These are phyloP conservation scores for Eimeria tenella DNA, from an alignment of 169 alveolate genomes.

Conservation along the genomic window DNA sequence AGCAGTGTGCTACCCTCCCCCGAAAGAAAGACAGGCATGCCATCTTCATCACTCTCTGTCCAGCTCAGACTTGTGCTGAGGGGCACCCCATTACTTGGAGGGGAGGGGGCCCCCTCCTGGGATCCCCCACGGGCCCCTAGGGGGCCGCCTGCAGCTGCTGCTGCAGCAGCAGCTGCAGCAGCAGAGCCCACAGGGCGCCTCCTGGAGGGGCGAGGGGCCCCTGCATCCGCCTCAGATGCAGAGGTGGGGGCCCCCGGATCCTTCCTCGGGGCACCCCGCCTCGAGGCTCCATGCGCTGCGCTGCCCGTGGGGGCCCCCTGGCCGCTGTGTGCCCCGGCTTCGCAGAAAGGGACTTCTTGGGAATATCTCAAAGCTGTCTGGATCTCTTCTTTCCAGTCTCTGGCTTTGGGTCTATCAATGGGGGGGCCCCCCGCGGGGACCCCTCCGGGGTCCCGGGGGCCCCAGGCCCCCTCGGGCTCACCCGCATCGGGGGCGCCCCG, in stretches of 20 bases:
- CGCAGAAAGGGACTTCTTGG: no score
- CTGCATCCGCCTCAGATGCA: no score
- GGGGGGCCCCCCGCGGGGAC: background rate
- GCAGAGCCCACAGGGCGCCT: background rate
- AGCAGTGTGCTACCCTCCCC: slow-evolving; percentile 1
- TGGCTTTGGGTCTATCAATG: background rate
- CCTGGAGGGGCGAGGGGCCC: no score
- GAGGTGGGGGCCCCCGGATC: background rate
- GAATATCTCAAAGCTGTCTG: background rate
- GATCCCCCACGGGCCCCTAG: background rate
- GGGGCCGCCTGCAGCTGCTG: slow-evolving; percentile 24
- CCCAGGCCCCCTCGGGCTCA: background rate
- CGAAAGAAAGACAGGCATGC: slow-evolving; percentile 23
- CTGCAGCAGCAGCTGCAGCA: background rate
- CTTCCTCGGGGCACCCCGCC: background rate
- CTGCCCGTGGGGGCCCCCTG: background rate
- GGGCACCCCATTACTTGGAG: background rate
- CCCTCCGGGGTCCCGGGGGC: background rate
- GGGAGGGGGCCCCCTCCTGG: background rate
- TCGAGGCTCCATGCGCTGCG: background rate
- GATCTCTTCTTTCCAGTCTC: background rate
- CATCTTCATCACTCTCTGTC: slow-evolving; percentile 22
- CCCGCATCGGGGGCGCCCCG: background rate
- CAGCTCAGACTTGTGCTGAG: background rate
- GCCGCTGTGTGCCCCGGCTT: background rate